These are phyloP conservation scores for Diaporthe eres DNA, from an alignment of 2,329 filamentous ascomycete species.

Conservation along the genomic window DNA sequence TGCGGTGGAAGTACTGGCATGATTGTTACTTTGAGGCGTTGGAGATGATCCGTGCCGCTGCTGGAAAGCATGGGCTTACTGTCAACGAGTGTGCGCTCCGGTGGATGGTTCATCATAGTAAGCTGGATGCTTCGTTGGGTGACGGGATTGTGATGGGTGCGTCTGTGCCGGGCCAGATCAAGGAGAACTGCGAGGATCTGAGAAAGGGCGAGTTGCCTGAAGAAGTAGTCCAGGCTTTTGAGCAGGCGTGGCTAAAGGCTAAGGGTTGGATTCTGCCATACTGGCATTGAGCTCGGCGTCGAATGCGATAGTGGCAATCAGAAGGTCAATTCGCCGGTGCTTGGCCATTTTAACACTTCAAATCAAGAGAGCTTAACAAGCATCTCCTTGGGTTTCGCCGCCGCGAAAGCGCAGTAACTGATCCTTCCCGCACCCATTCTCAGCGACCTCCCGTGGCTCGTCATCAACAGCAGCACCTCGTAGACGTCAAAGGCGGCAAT, in stretches of 20 bases:
- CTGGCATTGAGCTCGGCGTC: background rate
- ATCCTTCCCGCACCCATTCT: background rate
- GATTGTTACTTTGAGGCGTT: background rate
- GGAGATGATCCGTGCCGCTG: background rate
- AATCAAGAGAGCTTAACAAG: background rate
- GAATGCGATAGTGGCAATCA: background rate
- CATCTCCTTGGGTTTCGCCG: background rate
- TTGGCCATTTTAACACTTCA: background rate
- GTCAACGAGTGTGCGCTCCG: background rate
- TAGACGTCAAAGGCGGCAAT: background rate
- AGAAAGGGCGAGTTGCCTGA: background rate
- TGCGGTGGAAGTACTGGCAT: constrained; percentile 3
- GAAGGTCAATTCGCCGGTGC: no score
- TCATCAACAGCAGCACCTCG: constrained; percentile 6
- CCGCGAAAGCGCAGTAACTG: background rate
- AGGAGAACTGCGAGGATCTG: background rate
- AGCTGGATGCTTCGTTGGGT: background rate
- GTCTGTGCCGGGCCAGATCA: background rate
- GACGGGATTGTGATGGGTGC: background rate
- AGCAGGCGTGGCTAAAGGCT: background rate
- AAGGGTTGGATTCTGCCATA: background rate
- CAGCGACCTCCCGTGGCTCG: background rate
- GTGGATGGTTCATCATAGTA: background rate
- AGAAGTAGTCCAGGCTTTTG: background rate
- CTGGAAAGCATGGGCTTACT: background rate